phyloP scores from a whole-genome alignment of 2,329 filamentous ascomycete species.

The Neonectria sp. region DNA sequence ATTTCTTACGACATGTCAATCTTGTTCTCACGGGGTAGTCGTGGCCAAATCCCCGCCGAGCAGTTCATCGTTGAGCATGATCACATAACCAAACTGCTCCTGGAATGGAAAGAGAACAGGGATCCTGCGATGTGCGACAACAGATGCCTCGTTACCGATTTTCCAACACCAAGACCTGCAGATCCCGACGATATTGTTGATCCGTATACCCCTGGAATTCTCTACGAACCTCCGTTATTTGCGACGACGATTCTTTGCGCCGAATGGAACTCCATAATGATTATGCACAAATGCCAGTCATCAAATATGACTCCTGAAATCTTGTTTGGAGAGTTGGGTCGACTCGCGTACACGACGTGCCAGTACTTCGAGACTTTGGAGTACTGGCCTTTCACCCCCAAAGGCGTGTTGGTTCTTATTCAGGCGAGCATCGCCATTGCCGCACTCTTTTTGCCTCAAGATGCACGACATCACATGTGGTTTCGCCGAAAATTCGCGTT shows the following conservation, averaged over 20 bases:
- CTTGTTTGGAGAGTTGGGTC: constrained; percentile 68
- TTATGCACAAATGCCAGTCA: constrained; percentile 86
- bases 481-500: constrained; percentile 82
- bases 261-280: constrained; percentile 83
- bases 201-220: constrained; percentile 77
- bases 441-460: constrained; percentile 83
- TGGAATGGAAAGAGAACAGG: constrained; percentile 69
- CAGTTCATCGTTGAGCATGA: constrained; percentile 76
- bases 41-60: constrained; percentile 74
- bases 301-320: constrained; percentile 68
- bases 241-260: constrained; percentile 81
- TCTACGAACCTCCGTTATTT: constrained; percentile 81
- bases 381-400: constrained; percentile 78
- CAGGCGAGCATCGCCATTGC: constrained; percentile 85
- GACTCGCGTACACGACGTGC: constrained; percentile 78
- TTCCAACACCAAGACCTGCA: constrained; percentile 67
- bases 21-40: constrained; percentile 79
- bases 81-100: constrained; percentile 63
- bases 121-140: constrained; percentile 74
- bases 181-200: constrained; percentile 79
- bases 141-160: constrained; percentile 74
- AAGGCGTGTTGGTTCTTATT: constrained; percentile 79
- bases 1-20: constrained; percentile 86
- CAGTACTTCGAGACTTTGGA: constrained; percentile 86
- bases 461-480: constrained; percentile 83